phyloP scores from a whole-genome alignment of 192 early-diverging fungal genomes.

The Podila epigama region DNA sequence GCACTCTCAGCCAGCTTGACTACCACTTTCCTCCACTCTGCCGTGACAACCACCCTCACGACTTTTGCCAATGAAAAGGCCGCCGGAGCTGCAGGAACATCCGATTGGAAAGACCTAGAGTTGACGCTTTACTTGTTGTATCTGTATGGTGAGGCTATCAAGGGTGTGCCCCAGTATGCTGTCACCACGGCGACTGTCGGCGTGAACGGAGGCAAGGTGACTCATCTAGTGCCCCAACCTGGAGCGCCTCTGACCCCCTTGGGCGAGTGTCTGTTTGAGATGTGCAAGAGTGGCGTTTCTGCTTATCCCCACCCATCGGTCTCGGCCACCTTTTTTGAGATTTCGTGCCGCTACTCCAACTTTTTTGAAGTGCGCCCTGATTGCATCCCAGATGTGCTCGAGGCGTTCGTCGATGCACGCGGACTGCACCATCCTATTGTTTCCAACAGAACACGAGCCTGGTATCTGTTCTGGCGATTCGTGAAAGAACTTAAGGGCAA shows the following conservation, averaged over 20 bases:
- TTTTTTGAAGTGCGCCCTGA: slow-evolving; percentile 75
- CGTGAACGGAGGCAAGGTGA: slow-evolving; percentile 34
- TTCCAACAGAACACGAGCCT: slow-evolving; percentile 77
- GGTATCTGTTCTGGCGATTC: slow-evolving; percentile 90
- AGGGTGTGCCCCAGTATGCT: slow-evolving; percentile 57
- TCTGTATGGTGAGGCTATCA: slow-evolving; percentile 74
- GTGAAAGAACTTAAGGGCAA: slow-evolving; percentile 70
- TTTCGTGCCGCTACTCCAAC: slow-evolving; percentile 68
- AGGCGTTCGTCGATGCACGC: slow-evolving; percentile 77
- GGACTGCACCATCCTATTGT: slow-evolving; percentile 79
- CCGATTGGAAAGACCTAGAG: slow-evolving; percentile 79
- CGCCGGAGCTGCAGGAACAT: slow-evolving; percentile 23
- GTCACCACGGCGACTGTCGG: slow-evolving; percentile 32
- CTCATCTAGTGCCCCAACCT: slow-evolving; percentile 24
- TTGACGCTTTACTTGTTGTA: slow-evolving; percentile 77
- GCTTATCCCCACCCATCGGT: slow-evolving; percentile 78
- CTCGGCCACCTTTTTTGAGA: slow-evolving; percentile 79
- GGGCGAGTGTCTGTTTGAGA: slow-evolving; percentile 42
- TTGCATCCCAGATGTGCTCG: slow-evolving; percentile 70
- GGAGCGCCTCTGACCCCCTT: slow-evolving; percentile 40
- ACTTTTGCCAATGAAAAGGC: slow-evolving; percentile 60
- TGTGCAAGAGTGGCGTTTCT: slow-evolving; percentile 65
- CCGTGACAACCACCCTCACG: slow-evolving; percentile 69
- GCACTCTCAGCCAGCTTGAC: slow-evolving; percentile 70
- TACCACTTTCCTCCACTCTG: slow-evolving; percentile 63